Conservation (phyloP, 257 asterid species). For the Lycium barbarum region DNA sequence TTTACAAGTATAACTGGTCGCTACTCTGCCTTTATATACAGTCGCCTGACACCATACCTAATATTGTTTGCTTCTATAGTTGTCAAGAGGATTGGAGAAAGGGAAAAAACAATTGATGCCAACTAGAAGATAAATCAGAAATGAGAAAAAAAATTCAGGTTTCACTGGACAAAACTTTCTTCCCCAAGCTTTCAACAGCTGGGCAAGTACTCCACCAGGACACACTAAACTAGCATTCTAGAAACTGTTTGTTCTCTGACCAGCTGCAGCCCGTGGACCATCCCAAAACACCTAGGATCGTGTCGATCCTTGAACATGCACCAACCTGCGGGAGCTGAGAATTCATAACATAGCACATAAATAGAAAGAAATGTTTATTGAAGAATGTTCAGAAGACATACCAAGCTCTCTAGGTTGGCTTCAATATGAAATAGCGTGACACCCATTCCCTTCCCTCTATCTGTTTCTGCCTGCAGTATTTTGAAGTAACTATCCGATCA, state of each 20-base stretch:
- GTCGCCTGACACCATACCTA: slow-evolving; percentile 44
- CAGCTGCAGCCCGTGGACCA: slow-evolving; percentile 97
- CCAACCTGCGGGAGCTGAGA: slow-evolving; percentile 48
- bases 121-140: slow-evolving; percentile 35
- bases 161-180: slow-evolving; percentile 57
- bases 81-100: not conserved
- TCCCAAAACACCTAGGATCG: slow-evolving; percentile 81
- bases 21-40: slow-evolving; percentile 63
- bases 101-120: slow-evolving; percentile 32
- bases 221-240: slow-evolving; percentile 56
- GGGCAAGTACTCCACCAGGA: slow-evolving; percentile 37
- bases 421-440: slow-evolving; percentile 81
- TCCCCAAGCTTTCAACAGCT: slow-evolving; percentile 45
- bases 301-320: slow-evolving; percentile 74
- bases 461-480: slow-evolving; percentile 76
- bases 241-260: slow-evolving; percentile 62
- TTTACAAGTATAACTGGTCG: slow-evolving; percentile 65
- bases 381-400: slow-evolving; percentile 38
- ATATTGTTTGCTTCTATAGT: slow-evolving; percentile 43
- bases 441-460: slow-evolving; percentile 74
- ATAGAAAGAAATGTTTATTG: not conserved
- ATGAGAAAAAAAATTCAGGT: slow-evolving; percentile 29
- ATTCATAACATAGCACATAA: slow-evolving; percentile 17
- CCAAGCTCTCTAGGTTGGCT: slow-evolving; percentile 80
- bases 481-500: not conserved